phyloP scores from a whole-genome alignment of 176 grass and related monocot genomes.

The Eragrostis nindensis region DNA sequence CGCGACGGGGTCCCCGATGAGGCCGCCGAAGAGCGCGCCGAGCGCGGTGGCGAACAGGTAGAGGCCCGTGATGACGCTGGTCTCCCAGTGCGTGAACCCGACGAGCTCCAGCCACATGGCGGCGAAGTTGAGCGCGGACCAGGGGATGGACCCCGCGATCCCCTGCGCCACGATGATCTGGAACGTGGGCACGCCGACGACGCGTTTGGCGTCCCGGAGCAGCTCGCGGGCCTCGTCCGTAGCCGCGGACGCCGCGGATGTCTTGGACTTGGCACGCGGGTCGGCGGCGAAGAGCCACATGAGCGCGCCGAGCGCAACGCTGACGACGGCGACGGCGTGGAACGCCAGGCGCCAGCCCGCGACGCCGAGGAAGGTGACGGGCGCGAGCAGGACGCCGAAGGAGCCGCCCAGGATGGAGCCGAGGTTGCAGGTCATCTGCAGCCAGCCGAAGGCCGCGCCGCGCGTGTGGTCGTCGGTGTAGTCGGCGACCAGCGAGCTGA shows the following conservation, averaged over 20 bases:
- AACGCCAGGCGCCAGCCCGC: slow-evolving; percentile 79
- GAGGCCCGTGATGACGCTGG: slow-evolving; percentile 63
- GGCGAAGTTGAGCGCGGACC: slow-evolving; percentile 68
- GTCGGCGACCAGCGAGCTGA: no score
- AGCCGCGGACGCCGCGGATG: not conserved
- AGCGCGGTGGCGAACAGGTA: slow-evolving; percentile 62
- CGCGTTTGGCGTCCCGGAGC: slow-evolving; percentile 47
- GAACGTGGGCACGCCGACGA: slow-evolving; percentile 66
- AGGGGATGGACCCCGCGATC: slow-evolving; percentile 62
- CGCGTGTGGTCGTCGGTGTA: no score
- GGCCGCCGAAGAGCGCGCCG: slow-evolving; percentile 66
- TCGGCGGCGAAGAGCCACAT: slow-evolving; percentile 66
- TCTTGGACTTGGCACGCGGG: slow-evolving; percentile 46
- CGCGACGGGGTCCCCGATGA: slow-evolving; percentile 57
- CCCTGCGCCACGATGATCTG: slow-evolving; percentile 79
- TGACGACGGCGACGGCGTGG: slow-evolving; percentile 58
- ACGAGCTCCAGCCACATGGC: slow-evolving; percentile 88
- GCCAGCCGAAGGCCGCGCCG: no score
- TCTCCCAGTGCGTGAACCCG: slow-evolving; percentile 67
- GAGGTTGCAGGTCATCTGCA: no score
- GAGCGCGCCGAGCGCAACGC: slow-evolving; percentile 48
- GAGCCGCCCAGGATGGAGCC: no score
- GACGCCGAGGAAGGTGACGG: slow-evolving; percentile 69
- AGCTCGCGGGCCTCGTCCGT: slow-evolving; percentile 52
- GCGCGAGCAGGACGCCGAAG: no score